Evolutionary conservation across 164 flowering plant genomes (phyloP).

Genomic region (Sedum album): DNA sequence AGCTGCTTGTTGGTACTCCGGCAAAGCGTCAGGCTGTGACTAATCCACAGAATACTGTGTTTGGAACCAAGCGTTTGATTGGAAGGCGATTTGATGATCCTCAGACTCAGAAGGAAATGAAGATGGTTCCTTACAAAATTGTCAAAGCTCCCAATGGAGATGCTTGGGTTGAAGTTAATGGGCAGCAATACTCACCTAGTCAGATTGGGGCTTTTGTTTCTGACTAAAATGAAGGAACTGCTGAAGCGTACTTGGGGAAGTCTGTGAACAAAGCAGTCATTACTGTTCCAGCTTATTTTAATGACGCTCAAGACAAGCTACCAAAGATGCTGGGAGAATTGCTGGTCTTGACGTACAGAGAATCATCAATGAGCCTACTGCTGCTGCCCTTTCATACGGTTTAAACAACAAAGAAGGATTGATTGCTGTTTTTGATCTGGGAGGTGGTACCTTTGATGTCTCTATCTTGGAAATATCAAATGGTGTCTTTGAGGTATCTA

Average conservation of each 20-base stretch:
- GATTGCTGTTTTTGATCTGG: constrained; percentile 35
- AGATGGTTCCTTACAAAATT: constrained; percentile 31
- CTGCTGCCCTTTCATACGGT: constrained; percentile 39
- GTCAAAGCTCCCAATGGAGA: constrained; percentile 30
- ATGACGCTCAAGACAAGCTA: constrained; percentile 36
- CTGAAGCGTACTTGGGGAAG: constrained; percentile 28
- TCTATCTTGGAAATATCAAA: constrained; percentile 30
- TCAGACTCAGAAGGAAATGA: constrained; percentile 31
- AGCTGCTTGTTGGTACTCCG: constrained; percentile 24
- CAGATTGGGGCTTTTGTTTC: constrained; percentile 30
- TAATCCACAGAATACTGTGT: constrained; percentile 30
- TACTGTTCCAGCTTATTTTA: constrained; percentile 38
- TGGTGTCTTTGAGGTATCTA: constrained; percentile 32
- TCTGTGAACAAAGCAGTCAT: constrained; percentile 31
- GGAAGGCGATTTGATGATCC: constrained; percentile 28
- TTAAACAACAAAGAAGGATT: constrained; percentile 28
- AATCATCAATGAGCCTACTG: constrained; percentile 39
- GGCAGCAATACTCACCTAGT: constrained; percentile 30
- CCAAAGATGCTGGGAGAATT: constrained; percentile 39
- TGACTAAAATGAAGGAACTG: constrained; percentile 29
- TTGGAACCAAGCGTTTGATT: constrained; percentile 29
- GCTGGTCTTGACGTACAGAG: constrained; percentile 33
- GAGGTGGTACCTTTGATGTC: constrained; percentile 43
- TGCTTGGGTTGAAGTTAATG: constrained; percentile 34
- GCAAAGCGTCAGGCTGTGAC: constrained; percentile 32